Base-by-base conservation (phyloP, 192 early-diverging fungal species). In the Backusella mclennaniae region DNA sequence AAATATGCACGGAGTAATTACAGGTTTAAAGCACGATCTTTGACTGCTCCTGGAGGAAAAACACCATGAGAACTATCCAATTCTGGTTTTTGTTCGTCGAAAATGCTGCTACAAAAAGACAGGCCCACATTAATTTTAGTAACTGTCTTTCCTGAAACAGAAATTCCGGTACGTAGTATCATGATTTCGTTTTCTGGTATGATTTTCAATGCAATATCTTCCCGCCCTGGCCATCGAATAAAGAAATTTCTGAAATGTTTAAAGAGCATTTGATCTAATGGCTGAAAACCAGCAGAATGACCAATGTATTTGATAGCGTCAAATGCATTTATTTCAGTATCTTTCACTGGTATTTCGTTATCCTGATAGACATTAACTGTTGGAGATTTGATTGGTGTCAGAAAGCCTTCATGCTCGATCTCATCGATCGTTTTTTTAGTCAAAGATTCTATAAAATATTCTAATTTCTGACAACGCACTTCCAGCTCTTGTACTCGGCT, bases 391-490 rank as follows among this genome's bases (percentile, higher is more conserved):
- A 41, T 76, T 33, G 42, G 44, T 68, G 46, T 76, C 69, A 35
- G 19, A 26, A 73, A 56, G 19, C 63, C 56, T 17, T 74, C 52
- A 29, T 71, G 59, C 77, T 78, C 77, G 9, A 78, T 66, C 14
- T 78, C 77, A 29, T 78, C 56, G 67, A 78, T 78, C 2, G 77
- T 67, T 7, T 42, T 39, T n/a, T 73, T 56, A 17, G 77, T 78
- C 31, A 77, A 73, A 23, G 71, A 33, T 15, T 31, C 76, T 36
- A 81, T 66, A n/a, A 81, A 53, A n/a, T 33, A 33, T 52, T 81
- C 80, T 66, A 81, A 66, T 26, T 81, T 74, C 67, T 76, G 76
- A 38, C 79, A 80, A 29, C 75, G 53, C 38, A 73, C 66, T 69
- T 80, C 79, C 9, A 80, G 23, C 15, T 73, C 73, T 53, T 68